Evolutionary conservation across 2,329 filamentous ascomycete species (phyloP), one percentile per base, ranked within the genome.

Genomic region (Colletotrichum sp.): DNA sequence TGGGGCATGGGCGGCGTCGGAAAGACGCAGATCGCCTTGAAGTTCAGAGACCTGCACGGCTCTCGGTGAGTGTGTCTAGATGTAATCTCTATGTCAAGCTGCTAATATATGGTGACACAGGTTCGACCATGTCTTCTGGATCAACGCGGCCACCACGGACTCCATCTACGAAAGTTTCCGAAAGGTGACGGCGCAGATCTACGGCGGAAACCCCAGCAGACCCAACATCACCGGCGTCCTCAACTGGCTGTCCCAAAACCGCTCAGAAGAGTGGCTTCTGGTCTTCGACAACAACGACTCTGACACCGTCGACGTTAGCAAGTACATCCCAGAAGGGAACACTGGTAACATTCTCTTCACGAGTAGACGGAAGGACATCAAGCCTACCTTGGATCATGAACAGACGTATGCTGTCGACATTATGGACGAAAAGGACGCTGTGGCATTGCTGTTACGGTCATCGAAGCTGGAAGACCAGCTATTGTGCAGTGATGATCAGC

Each of bases 1-100:
- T 72, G 80, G 30, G 83, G 82, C 0, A 79, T 83, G 77, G 79
- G 79, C 5, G 83, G 83, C 6, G 78, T 80, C 0, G 82, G 83
- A 0, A 85, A 85, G 57, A 83, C 80, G 0, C 79, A 83, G n/a
- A 82, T 83, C 6, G 82, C 80, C 0, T 34, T 82, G 5, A 83
- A 79, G 29, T 81, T 82, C 7, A 59, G 77, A 0, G 80, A 83
- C 12, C 39, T 57, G 4, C 44, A 77, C 3, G 72, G 79, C 15
- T 44, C 78, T 5, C 71, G 73, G 81, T 79, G 77, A n/a, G 75
- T 55, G 6, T 22, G 6, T 6, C 22, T 1, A 29, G 4, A 0
- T 19, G 22, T 19, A 27, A 19, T 16, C 25, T 59, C 22, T 13
- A 7, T 29, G 29, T 57, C 16, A 59, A 59, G 16, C 27, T 29